These are phyloP conservation scores for Inonotus hispidus DNA, from an alignment of 1,284 basidiomycete species.

Conservation along the genomic window DNA sequence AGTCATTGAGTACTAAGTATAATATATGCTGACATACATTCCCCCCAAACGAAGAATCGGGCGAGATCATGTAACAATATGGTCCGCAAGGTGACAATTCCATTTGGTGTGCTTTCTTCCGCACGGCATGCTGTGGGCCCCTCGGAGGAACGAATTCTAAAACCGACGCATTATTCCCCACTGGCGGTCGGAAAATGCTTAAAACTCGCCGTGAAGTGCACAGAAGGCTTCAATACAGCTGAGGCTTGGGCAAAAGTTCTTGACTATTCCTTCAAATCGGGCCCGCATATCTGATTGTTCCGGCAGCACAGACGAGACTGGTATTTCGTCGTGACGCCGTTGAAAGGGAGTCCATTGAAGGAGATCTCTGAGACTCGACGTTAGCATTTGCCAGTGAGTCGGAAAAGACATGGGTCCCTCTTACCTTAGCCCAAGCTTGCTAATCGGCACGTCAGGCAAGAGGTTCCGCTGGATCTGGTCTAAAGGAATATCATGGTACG, in stretches of 20 bases:
- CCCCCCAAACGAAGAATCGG: neutral
- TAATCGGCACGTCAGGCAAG: slow-evolving; percentile 34
- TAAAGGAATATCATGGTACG: slow-evolving; percentile 31
- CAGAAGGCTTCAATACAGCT: slow-evolving; percentile 51
- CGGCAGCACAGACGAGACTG: neutral
- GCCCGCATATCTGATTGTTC: slow-evolving; percentile 23
- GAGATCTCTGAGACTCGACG: slow-evolving; percentile 13
- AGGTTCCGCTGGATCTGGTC: slow-evolving; percentile 39
- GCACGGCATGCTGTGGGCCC: neutral
- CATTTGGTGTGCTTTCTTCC: neutral
- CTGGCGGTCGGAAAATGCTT: neutral
- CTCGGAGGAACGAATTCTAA: neutral
- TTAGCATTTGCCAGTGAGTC: neutral
- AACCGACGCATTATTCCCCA: too few species aligned
- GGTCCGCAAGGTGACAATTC: slow-evolving; percentile 17
- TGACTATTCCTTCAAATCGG: slow-evolving; percentile 33
- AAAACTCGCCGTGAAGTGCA: slow-evolving; percentile 36
- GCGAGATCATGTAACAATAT: slow-evolving; percentile 15
- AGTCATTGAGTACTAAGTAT: neutral
- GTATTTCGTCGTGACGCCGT: slow-evolving; percentile 7
- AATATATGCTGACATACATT: neutral
- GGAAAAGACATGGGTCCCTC: neutral
- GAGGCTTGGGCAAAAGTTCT: slow-evolving; percentile 47
- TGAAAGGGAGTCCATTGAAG: slow-evolving; percentile 18
- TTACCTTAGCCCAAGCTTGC: slow-evolving; percentile 32